Evolutionary conservation across 345 rosid species (phyloP), one percentile per base, ranked within the genome.

Genomic region (Clarkia xantiana): DNA sequence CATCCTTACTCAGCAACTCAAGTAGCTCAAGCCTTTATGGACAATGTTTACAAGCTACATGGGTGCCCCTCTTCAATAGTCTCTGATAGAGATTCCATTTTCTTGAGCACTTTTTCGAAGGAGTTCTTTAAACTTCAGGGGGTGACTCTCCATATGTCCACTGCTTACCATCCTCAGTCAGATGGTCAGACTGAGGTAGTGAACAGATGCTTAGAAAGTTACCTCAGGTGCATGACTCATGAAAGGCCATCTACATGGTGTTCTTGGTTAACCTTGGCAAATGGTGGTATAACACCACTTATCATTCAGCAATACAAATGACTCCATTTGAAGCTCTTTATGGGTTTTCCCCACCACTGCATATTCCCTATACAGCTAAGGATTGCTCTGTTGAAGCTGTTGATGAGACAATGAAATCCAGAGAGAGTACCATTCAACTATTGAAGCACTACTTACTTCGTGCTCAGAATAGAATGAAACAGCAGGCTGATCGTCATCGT

Each of bases 21-120:
- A 3, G 40, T 47, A 5, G 54, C 54, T 0, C n/a, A 47, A 0
- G 8, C 40, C 5, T 45, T 55, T 4, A 0, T 29, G 14, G 2
- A 55, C 0, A 14, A 25, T 1, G 52, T 55, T 0, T 39, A 14
- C 0, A 54, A 47, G 11, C 19, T 54, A 0, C 45, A 62, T 49
- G 60, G 50, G 2, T 16, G 47, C 0, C 66, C 45, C 4, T 0
- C 11, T 3, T 4, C 48, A 0, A 62, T 62, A 1, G 39, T 54
- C 0, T 18, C 16, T 12, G 43, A 55, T 8, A 9, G 39, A 4
- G 55, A 55, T 12, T 3, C 18, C 0, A 7, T 55, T 1, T 62
- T 47, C 17, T 0, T 55, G 0, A 62, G 66, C 42, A 1, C 0
- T 0, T 62, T 62, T n/a, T 62, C 49, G 60, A 1, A 14, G 2